Conservation (phyloP, 2,329 filamentous ascomycete species). For the Neonectria coccinea region DNA sequence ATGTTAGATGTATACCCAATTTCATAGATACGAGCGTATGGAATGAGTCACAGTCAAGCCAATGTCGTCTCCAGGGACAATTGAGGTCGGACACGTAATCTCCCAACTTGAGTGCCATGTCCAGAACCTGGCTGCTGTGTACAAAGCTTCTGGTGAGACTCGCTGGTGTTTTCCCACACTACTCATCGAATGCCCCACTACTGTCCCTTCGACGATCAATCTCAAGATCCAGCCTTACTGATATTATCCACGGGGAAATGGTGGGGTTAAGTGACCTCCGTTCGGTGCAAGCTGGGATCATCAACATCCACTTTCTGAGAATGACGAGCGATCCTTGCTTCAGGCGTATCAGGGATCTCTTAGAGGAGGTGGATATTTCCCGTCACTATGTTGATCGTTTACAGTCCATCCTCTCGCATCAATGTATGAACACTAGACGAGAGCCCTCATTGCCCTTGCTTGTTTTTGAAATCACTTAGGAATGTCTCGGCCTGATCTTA, state of each 20-base stretch:
- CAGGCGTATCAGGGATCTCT: neutral
- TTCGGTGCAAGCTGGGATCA: neutral
- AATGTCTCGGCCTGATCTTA: too few species aligned
- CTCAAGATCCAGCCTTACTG: neutral
- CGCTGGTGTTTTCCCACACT: too few species aligned
- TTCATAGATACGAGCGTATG: constrained; percentile 9
- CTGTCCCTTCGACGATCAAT: neutral
- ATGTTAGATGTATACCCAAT: constrained; percentile 17
- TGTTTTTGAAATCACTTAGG: too few species aligned
- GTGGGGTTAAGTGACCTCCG: neutral
- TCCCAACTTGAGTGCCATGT: neutral
- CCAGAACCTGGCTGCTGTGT: neutral
- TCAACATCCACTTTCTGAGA: neutral
- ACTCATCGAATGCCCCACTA: too few species aligned
- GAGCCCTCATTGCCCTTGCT: too few species aligned
- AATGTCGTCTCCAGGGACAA: constrained; percentile 14
- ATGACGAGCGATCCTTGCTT: neutral
- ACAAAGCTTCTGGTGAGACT: neutral
- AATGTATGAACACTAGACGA: too few species aligned
- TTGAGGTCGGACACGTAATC: constrained; percentile 20
- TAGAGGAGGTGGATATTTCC: too few species aligned
- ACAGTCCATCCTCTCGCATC: too few species aligned
- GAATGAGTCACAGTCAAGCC: constrained; percentile 18
- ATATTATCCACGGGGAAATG: neutral
- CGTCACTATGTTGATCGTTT: too few species aligned